These are phyloP conservation scores for Phyllosticta citriasiana DNA, from an alignment of 2,329 filamentous ascomycete genomes.

Conservation along the genomic window DNA sequence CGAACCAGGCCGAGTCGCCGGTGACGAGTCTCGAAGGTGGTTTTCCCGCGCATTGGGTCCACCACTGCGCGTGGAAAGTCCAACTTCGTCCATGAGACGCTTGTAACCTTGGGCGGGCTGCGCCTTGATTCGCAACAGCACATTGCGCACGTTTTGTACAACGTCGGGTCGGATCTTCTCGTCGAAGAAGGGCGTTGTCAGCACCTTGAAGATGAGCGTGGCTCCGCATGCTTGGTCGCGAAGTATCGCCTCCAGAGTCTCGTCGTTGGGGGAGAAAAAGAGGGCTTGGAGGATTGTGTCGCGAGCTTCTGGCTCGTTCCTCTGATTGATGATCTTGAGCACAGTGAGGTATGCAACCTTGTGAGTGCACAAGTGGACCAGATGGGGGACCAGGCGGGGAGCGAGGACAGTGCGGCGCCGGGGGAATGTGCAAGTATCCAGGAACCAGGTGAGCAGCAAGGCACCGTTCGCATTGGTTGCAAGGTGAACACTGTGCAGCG, in stretches of 20 bases:
- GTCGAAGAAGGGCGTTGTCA: constrained; percentile 95
- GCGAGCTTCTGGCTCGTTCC: constrained; percentile 83
- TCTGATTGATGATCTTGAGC: constrained; percentile 96
- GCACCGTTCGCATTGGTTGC: constrained; percentile 95
- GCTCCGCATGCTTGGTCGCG: constrained; percentile 86
- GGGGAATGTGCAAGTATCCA: constrained; percentile 95
- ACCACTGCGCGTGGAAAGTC: constrained; percentile 54
- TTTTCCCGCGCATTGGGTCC: constrained; percentile 20
- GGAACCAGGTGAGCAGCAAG: constrained; percentile 88
- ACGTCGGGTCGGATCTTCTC: constrained; percentile 81
- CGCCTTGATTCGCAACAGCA: constrained; percentile 81
- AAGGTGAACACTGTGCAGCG: constrained; percentile 91
- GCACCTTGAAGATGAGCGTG: constrained; percentile 95
- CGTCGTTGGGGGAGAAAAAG: constrained; percentile 83
- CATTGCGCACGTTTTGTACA: constrained; percentile 82
- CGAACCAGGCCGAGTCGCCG: constrained; percentile 25
- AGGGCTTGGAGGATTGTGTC: constrained; percentile 83
- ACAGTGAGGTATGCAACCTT: constrained; percentile 97
- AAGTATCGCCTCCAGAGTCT: constrained; percentile 80
- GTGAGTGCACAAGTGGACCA: constrained; percentile 94
- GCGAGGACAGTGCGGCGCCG: constrained; percentile 83
- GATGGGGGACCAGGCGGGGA: constrained; percentile 80
- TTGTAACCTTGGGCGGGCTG: constrained; percentile 95
- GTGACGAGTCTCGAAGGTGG: constrained; percentile 23
- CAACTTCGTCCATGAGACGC: constrained; percentile 96